A percentile compares a stretch with the other conserved stretches of the same genome.
These are phyloP conservation scores for Camelina hispida DNA, from an alignment of 345 rosid genomes.

Conservation along the genomic window DNA sequence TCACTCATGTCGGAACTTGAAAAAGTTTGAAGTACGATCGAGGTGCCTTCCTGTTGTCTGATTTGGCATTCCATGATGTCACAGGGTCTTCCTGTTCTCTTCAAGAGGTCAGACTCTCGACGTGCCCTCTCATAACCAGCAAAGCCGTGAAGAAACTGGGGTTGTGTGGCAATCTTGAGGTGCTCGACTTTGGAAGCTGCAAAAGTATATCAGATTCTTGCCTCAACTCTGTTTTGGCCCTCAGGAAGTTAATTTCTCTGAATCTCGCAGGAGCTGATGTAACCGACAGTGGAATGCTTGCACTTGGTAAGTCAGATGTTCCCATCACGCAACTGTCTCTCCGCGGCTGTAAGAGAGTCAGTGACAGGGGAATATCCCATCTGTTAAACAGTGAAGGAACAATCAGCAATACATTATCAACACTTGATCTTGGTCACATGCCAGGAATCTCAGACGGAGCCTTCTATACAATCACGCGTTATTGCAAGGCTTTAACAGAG, in stretches of 20 bases:
- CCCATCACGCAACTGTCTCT: constrained; percentile 59
- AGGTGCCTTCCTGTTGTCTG: constrained; percentile 61
- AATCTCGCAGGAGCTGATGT: constrained; percentile 69
- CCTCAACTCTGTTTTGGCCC: constrained; percentile 52
- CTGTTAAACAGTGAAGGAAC: constrained; percentile 56
- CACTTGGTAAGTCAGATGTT: constrained; percentile 52
- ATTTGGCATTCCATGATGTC: constrained; percentile 70
- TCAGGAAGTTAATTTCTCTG: constrained; percentile 53
- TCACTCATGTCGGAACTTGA: constrained; percentile 59
- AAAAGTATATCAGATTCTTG: constrained; percentile 68
- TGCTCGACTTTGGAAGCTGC: constrained; percentile 69
- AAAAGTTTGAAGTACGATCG: constrained; percentile 66
- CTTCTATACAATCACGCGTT: constrained; percentile 43
- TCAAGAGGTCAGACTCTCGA: constrained; percentile 59
- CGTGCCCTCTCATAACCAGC: constrained; percentile 66
- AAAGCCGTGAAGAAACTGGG: constrained; percentile 71
- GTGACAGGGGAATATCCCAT: constrained; percentile 63
- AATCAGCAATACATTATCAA: constrained; percentile 51
- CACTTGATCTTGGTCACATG: constrained; percentile 70
- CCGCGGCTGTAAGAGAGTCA: constrained; percentile 70
- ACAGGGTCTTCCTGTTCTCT: constrained; percentile 53
- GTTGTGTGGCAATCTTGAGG: constrained; percentile 54
- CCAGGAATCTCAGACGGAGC: constrained; percentile 64
- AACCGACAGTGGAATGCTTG: constrained; percentile 61
- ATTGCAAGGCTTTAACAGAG: constrained; percentile 55